Percentiles rank a stretch among this genome's conserved stretches.
Conservation (phyloP, 1,284 basidiomycete species). For the Peniophora sp. region DNA sequence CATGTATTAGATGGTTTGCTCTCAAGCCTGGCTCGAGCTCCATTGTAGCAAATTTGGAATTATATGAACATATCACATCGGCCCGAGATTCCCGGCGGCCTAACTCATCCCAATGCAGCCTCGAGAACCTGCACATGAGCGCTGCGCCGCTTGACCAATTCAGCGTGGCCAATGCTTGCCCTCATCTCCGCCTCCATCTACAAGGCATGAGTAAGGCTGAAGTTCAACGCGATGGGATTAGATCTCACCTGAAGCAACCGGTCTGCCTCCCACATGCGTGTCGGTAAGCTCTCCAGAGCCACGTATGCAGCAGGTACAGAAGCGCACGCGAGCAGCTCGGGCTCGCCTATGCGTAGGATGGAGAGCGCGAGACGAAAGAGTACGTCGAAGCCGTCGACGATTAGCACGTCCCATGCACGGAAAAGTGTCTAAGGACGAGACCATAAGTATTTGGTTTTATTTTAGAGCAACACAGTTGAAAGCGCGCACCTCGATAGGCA, state of each 20-base stretch:
- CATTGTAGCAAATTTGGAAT: no score
- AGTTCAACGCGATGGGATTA: background rate
- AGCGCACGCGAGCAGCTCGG: conserved; percentile 74
- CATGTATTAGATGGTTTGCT: no score
- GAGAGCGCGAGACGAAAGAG: conserved; percentile 87
- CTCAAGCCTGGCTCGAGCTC: no score
- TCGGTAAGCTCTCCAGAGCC: conserved; percentile 79
- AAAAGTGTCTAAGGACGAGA: conserved; percentile 61
- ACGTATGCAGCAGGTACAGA: conserved; percentile 85
- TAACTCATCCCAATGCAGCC: conserved; percentile 1
- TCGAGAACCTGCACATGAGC: conserved; percentile 45
- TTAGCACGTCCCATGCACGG: conserved; percentile 92
- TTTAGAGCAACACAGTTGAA: background rate
- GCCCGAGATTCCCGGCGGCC: no score
- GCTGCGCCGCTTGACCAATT: conserved; percentile 61
- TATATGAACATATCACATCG: no score
- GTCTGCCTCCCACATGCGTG: conserved; percentile 88
- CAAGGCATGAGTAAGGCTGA: background rate
- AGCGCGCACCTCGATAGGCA: conserved; percentile 80
- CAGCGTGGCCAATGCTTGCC: conserved; percentile 53
- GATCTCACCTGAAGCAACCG: conserved; percentile 72
- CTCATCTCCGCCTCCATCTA: conserved; percentile 69
- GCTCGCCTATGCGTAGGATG: conserved; percentile 79
- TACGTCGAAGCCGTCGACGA: conserved; percentile 89
- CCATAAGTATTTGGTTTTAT: conserved; percentile 5